These are phyloP conservation scores for Digitaria exilis DNA, from an alignment of 202 grass and related monocot genomes.

Conservation along the genomic window DNA sequence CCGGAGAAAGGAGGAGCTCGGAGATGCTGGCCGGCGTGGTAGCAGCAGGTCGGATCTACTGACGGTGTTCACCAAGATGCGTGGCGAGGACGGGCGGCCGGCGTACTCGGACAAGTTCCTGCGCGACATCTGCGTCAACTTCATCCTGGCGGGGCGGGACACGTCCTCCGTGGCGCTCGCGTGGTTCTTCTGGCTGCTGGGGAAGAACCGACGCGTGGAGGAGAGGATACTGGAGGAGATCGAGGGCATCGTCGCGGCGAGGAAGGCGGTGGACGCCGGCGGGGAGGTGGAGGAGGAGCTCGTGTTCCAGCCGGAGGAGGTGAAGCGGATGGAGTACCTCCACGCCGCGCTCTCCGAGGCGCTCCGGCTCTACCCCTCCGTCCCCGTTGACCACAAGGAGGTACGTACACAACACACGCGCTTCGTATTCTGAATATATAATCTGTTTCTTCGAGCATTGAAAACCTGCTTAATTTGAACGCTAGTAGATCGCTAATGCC, in stretches of 20 bases:
- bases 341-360: constrained; percentile 94
- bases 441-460: too few relatives aligned
- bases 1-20: constrained; percentile 65
- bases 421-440: neutral
- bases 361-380: constrained; percentile 87
- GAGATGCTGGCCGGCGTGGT: neutral
- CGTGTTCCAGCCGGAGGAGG: constrained; percentile 83
- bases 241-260: constrained; percentile 41
- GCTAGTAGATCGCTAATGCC: too few relatives aligned
- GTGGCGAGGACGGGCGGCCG: constrained; percentile 47
- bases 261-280: neutral
- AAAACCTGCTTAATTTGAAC: too few relatives aligned
- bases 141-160: constrained; percentile 92
- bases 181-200: constrained; percentile 98
- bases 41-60: constrained; percentile 65
- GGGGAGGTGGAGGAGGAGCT: constrained; percentile 55
- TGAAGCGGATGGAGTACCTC: constrained; percentile 97
- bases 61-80: constrained; percentile 76
- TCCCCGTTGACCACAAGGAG: constrained; percentile 99
- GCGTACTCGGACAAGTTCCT: constrained; percentile 83
- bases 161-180: constrained; percentile 96
- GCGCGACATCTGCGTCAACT: constrained; percentile 95
- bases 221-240: constrained; percentile 69
- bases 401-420: constrained; percentile 26
- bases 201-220: constrained; percentile 61